phyloP scores from a whole-genome alignment of 2,329 filamentous ascomycete genomes.

The Xylariales sp. region DNA sequence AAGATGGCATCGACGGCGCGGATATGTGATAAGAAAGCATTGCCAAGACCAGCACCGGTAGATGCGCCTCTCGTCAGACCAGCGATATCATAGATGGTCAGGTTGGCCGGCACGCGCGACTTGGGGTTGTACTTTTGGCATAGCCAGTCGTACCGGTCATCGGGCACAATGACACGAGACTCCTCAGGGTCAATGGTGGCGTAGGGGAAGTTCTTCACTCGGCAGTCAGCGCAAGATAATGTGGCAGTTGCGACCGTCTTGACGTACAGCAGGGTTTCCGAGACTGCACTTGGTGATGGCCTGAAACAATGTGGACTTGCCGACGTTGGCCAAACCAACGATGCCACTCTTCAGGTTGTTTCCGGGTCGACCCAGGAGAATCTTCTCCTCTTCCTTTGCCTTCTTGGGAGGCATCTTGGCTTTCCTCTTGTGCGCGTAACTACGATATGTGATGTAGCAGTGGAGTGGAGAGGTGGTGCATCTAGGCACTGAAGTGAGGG shows the following conservation, averaged over 20 bases:
- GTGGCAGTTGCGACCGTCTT: slow-evolving; percentile 23
- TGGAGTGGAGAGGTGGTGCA: slow-evolving; percentile 33
- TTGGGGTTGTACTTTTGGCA: slow-evolving; percentile 97
- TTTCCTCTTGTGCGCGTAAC: slow-evolving; percentile 56
- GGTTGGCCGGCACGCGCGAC: slow-evolving; percentile 90
- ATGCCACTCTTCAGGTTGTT: slow-evolving; percentile 99
- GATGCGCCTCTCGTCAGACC: slow-evolving; percentile 94
- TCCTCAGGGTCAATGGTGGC: slow-evolving; percentile 99
- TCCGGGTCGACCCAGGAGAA: slow-evolving; percentile 89
- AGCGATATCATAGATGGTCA: slow-evolving; percentile 98
- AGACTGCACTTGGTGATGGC: slow-evolving; percentile 96
- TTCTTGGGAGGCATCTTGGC: slow-evolving; percentile 93
- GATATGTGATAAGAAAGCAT: slow-evolving; percentile 97
- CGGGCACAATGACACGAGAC: slow-evolving; percentile 92
- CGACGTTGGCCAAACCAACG: slow-evolving; percentile 98
- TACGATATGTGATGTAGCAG: slow-evolving; percentile 44
- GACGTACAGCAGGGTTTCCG: slow-evolving; percentile 88
- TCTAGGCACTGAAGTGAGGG: slow-evolving; percentile 40
- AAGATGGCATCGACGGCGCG: slow-evolving; percentile 97
- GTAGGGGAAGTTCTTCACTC: slow-evolving; percentile 85
- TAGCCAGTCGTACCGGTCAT: slow-evolving; percentile 94
- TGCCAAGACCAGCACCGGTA: slow-evolving; percentile 94
- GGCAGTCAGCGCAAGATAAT: slow-evolving; percentile 28
- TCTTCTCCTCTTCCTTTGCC: slow-evolving; percentile 84
- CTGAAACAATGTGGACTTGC: slow-evolving; percentile 99